A percentile compares a stretch with the other conserved stretches of the same genome.
phyloP scores from a whole-genome alignment of 225 moss, liverwort and hornwort species.

The Sphagnum tenellum region DNA sequence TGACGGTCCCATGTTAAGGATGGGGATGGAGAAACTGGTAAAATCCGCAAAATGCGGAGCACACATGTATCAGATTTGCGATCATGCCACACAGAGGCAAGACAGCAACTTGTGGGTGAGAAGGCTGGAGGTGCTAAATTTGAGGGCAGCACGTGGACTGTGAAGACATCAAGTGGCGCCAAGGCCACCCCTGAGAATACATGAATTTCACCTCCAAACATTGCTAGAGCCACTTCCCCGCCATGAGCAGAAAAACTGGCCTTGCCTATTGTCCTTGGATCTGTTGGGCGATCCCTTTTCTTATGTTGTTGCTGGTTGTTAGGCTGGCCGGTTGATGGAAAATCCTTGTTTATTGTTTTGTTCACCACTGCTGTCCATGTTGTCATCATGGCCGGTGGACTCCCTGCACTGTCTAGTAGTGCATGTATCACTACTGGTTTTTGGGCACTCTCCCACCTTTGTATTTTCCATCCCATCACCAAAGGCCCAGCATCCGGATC shows the following conservation, averaged over 20 bases:
- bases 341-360: constrained; percentile 44
- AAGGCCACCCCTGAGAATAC: constrained; percentile 62
- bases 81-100: constrained; percentile 84
- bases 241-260: constrained; percentile 67
- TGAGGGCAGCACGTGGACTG: constrained; percentile 35
- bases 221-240: constrained; percentile 71
- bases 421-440: constrained; percentile 81
- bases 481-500: constrained; percentile 72
- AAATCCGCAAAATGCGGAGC: constrained; percentile 60
- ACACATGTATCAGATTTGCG: constrained; percentile 49
- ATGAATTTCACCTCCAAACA: constrained; percentile 72
- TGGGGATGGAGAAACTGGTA: constrained; percentile 19
- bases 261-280: constrained; percentile 63
- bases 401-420: constrained; percentile 58
- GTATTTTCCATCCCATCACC: constrained; percentile 84
- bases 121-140: constrained; percentile 76
- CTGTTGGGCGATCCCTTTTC: constrained; percentile 44
- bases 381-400: constrained; percentile 48
- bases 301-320: not conserved
- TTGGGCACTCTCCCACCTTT: constrained; percentile 82
- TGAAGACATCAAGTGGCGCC: constrained; percentile 58
- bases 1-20: constrained; percentile 68
- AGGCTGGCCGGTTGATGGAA: constrained; percentile 10
- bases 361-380: constrained; percentile 65
- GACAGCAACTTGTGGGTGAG: constrained; percentile 89